Percentiles rank a stretch among this genome's conserved stretches.
Conservation (phyloP, 169 alveolate genomes). For the Plasmodium gallinaceum region DNA sequence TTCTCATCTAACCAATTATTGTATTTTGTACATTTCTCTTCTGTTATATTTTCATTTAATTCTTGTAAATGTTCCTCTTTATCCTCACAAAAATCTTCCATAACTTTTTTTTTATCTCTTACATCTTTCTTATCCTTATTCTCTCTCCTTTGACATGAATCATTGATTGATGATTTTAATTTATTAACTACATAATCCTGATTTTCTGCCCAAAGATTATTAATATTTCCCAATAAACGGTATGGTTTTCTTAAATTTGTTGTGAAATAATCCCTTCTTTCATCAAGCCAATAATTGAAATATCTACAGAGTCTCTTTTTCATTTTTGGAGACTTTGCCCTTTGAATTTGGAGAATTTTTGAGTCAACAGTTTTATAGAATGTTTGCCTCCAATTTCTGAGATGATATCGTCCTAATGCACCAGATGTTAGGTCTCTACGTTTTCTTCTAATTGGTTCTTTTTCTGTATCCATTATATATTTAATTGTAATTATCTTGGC, state of each 20-base stretch:
- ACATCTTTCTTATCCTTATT: background rate
- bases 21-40: background rate
- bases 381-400: too few relatives aligned
- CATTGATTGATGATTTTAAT: background rate
- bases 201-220: background rate
- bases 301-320: background rate
- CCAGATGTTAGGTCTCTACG: too few relatives aligned
- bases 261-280: background rate
- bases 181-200: background rate
- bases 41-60: background rate
- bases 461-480: too few relatives aligned
- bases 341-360: background rate
- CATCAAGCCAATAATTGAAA: background rate
- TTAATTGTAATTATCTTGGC: too few relatives aligned
- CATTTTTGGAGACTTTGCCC: background rate
- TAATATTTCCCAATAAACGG: background rate
- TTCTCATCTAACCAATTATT: background rate
- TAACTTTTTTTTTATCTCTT: background rate
- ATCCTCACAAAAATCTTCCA: constrained; percentile 1
- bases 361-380: too few relatives aligned
- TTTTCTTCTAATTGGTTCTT: too few relatives aligned
- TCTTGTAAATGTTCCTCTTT: background rate
- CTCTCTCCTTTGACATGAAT: background rate
- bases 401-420: too few relatives aligned
- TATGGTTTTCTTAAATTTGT: background rate